Percentiles rank a stretch among this genome's conserved stretches.
These are phyloP conservation scores for Colletotrichum destructivum DNA, from an alignment of 2,329 filamentous ascomycete species.

Conservation along the genomic window DNA sequence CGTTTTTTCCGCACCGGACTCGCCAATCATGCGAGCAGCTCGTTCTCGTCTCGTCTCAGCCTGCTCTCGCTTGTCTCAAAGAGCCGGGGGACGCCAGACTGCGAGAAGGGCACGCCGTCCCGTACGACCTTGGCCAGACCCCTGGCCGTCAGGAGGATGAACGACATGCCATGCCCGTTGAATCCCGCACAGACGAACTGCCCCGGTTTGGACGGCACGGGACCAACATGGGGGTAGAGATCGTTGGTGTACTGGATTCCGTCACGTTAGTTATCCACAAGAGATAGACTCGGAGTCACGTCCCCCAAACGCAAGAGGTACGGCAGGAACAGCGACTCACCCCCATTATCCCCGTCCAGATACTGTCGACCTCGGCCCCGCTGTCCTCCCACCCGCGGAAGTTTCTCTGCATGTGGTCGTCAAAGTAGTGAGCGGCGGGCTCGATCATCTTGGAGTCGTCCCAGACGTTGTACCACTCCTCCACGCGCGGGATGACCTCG, in stretches of 20 bases:
- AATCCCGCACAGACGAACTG: slow-evolving; percentile 64
- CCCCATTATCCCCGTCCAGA: slow-evolving; percentile 58
- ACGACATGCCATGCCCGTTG: slow-evolving; percentile 66
- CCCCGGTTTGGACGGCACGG: slow-evolving; percentile 56
- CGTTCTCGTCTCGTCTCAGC: slow-evolving; percentile 36
- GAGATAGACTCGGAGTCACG: neutral
- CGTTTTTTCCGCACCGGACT: neutral
- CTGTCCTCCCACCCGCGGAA: slow-evolving; percentile 64
- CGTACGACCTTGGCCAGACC: slow-evolving; percentile 58
- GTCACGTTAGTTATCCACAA: slow-evolving; percentile 52
- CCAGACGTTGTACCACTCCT: slow-evolving; percentile 59
- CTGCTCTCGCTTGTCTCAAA: slow-evolving; percentile 53
- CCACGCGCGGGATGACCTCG: slow-evolving; percentile 23
- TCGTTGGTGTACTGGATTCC: slow-evolving; percentile 51
- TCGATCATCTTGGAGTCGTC: slow-evolving; percentile 60
- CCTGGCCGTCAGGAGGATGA: slow-evolving; percentile 58
- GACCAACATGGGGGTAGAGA: slow-evolving; percentile 26
- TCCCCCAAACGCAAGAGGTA: neutral
- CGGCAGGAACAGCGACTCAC: slow-evolving; percentile 42
- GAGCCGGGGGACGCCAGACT: slow-evolving; percentile 56
- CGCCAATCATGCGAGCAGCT: slow-evolving; percentile 17
- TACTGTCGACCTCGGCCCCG: slow-evolving; percentile 51
- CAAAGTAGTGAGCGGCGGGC: slow-evolving; percentile 57
- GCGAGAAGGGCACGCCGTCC: slow-evolving; percentile 49
- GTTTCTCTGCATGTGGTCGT: slow-evolving; percentile 61